Percentiles rank a stretch among this genome's conserved stretches.
phyloP scores from a whole-genome alignment of 495 filamentous ascomycete species.

The Aspergillus baeticus region DNA sequence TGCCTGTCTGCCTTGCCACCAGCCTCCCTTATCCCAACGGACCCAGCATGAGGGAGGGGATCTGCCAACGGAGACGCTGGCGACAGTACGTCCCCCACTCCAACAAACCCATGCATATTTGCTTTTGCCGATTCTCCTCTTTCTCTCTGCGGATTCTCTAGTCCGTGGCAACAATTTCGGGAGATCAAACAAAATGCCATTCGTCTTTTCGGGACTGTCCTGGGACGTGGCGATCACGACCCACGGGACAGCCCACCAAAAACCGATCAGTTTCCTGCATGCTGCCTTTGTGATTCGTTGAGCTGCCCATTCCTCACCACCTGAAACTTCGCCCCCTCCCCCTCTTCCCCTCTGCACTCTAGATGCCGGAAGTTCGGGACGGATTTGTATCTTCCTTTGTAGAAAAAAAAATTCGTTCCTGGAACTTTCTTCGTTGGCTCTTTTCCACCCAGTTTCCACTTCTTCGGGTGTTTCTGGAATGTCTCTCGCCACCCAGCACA shows the following conservation, averaged over 20 bases:
- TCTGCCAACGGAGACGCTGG: not conserved
- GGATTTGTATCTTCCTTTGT: not conserved
- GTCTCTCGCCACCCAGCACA: not conserved
- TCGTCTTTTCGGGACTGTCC: conserved; percentile 4
- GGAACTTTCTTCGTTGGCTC: not conserved
- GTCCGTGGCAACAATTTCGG: conserved; percentile 16
- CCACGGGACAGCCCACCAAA: conserved; percentile 16
- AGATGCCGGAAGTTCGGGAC: conserved; percentile 5
- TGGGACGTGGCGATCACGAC: conserved; percentile 19
- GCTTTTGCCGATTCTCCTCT: conserved; percentile 1
- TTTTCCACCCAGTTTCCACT: not conserved
- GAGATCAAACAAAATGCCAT: conserved; percentile 7
- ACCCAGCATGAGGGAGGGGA: not conserved
- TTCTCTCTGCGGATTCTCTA: not conserved
- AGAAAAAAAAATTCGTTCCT: not conserved
- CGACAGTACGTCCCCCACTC: conserved; percentile 2
- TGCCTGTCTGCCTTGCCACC: conserved; percentile 7
- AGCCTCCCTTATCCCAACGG: not conserved
- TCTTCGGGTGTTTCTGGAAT: not conserved
- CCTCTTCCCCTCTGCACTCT: not conserved
- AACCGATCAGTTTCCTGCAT: conserved; percentile 4
- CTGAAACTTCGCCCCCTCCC: conserved; percentile 10
- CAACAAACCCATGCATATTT: conserved; percentile 2
- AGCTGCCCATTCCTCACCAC: conserved; percentile 13
- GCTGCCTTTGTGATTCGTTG: conserved; percentile 22